These are phyloP conservation scores for Populus hybrid DNA, from an alignment of 441 rosid genomes.

Conservation along the genomic window DNA sequence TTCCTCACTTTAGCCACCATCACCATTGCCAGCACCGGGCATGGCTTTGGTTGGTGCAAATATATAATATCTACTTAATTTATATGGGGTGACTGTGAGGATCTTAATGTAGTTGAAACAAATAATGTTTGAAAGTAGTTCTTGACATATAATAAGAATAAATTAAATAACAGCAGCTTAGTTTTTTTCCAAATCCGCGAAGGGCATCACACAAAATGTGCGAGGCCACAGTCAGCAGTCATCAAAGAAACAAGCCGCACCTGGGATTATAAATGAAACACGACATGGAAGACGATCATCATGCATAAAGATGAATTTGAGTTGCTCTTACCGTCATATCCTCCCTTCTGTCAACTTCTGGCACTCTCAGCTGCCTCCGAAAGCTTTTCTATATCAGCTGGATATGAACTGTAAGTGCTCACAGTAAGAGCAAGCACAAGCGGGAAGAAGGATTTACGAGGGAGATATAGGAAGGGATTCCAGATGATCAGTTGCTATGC, in stretches of 20 bases:
- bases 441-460: not conserved
- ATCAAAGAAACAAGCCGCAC: too few relatives aligned
- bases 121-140: too few relatives aligned
- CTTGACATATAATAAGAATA: too few relatives aligned
- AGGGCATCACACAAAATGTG: not conserved
- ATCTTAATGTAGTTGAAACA: too few relatives aligned
- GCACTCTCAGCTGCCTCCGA: too few relatives aligned
- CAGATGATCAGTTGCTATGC: not conserved
- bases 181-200: too few relatives aligned
- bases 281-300: too few relatives aligned
- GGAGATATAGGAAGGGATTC: not conserved
- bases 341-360: not conserved
- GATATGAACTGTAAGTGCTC: not conserved
- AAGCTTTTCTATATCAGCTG: not conserved
- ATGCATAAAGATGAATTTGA: too few relatives aligned
- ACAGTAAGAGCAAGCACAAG: too few relatives aligned
- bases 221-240: not conserved
- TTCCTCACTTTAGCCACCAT: not conserved
- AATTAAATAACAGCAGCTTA: too few relatives aligned
- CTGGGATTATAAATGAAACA: too few relatives aligned
- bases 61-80: not conserved
- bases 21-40: not conserved
- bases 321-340: slow-evolving; percentile 13
- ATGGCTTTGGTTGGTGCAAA: not conserved
- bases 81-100: too few relatives aligned